Evolutionary conservation across 2,329 filamentous ascomycete species (phyloP).

Genomic region (Blumeriella jaapii): DNA sequence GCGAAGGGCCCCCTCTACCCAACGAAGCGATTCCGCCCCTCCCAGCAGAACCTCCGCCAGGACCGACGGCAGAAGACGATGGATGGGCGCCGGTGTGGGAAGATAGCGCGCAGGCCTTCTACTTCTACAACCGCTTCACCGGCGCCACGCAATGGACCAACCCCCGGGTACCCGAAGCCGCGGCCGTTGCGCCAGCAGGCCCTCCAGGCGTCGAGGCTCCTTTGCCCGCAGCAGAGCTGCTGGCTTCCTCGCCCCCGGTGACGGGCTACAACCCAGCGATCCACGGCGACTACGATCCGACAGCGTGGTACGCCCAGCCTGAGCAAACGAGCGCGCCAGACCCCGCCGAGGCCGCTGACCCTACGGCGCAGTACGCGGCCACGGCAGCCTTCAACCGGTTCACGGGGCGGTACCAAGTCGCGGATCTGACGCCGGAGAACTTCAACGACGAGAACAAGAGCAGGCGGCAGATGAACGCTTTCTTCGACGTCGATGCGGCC

Average conservation of each 20-base stretch:
- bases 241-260: conserved; percentile 24
- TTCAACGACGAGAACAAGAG: conserved; percentile 84
- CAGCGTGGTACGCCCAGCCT: conserved; percentile 90
- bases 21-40: conserved; percentile 32
- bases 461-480: conserved; percentile 79
- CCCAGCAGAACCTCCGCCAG: conserved; percentile 31
- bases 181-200: conserved; percentile 14
- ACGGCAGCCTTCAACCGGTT: conserved; percentile 82
- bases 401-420: conserved; percentile 70
- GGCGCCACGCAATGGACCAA: conserved; percentile 74
- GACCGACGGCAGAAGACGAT: conserved; percentile 45
- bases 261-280: conserved; percentile 86
- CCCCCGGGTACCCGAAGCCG: conserved; percentile 51
- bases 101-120: conserved; percentile 53
- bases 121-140: conserved; percentile 77
- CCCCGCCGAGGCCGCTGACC: conserved; percentile 29
- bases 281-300: conserved; percentile 92
- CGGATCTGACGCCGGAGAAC: conserved; percentile 56
- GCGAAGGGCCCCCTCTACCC: conserved; percentile 17
- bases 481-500: conserved; percentile 90
- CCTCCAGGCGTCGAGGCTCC: conserved; percentile 25
- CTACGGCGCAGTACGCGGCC: conserved; percentile 46
- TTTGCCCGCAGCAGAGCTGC: conserved; percentile 19
- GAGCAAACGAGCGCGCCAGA: too few species aligned
- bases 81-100: conserved; percentile 83